phyloP scores from a whole-genome alignment of 805 yeast genomes.

The Pichia occidentalis region DNA sequence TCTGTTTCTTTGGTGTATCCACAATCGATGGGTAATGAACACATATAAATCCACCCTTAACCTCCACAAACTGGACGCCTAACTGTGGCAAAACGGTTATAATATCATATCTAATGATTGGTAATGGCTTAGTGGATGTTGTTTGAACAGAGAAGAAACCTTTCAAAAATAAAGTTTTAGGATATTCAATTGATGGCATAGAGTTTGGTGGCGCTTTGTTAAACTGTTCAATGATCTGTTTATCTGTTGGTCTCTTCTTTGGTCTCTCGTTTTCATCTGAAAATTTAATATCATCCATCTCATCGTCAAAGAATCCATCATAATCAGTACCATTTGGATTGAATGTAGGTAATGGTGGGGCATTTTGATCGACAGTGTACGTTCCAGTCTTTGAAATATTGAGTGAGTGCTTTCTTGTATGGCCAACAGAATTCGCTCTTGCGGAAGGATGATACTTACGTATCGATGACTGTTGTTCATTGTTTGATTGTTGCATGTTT shows the following conservation, averaged over 20 bases:
- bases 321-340: slow-evolving; percentile 38
- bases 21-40: slow-evolving; percentile 51
- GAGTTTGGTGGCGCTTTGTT: slow-evolving; percentile 61
- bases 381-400: slow-evolving; percentile 25
- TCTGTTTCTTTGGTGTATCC: slow-evolving; percentile 8
- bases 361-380: slow-evolving; percentile 21
- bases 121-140: slow-evolving; percentile 86
- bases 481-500: too few species aligned
- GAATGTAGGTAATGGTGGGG: slow-evolving; percentile 40
- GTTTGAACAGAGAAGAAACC: slow-evolving; percentile 95
- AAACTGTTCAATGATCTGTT: slow-evolving; percentile 36
- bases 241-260: slow-evolving; percentile 37
- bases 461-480: slow-evolving; percentile 7
- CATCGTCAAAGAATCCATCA: slow-evolving; percentile 53
- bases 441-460: slow-evolving; percentile 65
- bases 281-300: slow-evolving; percentile 31
- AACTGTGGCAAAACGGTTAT: slow-evolving; percentile 68
- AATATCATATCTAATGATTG: slow-evolving; percentile 79
- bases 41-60: slow-evolving; percentile 90
- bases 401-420: slow-evolving; percentile 57
- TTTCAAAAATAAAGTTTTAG: slow-evolving; percentile 82
- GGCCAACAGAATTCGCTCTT: slow-evolving; percentile 84
- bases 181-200: slow-evolving; percentile 93
- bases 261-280: slow-evolving; percentile 23
- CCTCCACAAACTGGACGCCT: slow-evolving; percentile 80